phyloP scores from a whole-genome alignment of 768 basidiomycete species.

The Auricularia auricula-judae region DNA sequence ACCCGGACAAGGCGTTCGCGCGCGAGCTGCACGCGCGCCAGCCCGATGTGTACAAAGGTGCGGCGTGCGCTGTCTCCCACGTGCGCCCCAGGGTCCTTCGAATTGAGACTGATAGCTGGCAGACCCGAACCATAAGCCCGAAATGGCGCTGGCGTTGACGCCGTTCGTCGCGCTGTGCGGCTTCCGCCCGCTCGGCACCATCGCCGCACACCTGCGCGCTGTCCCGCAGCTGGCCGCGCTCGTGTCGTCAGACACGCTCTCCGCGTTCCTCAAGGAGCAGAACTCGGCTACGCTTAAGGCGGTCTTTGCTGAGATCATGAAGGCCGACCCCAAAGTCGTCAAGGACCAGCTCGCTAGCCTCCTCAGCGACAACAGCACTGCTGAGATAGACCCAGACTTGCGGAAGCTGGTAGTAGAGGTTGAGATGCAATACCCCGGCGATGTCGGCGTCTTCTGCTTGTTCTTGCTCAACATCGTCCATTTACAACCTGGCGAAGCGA shows the following conservation, averaged over 20 bases:
- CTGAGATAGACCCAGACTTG: conserved; percentile 29
- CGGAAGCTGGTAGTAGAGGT: conserved; percentile 48
- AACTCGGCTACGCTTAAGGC: conserved; percentile 52
- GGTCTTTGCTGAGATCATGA: conserved; percentile 81
- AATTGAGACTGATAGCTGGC: conserved; percentile 26
- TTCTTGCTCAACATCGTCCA: conserved; percentile 82
- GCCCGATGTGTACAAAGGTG: conserved; percentile 88
- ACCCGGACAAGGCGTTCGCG: conserved; percentile 80
- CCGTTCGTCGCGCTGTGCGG: conserved; percentile 87
- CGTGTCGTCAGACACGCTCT: conserved; percentile 44
- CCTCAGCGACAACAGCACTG: conserved; percentile 47
- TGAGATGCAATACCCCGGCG: conserved; percentile 70
- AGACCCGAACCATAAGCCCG: conserved; percentile 96
- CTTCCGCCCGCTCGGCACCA: conserved; percentile 70
- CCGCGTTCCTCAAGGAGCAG: conserved; percentile 40
- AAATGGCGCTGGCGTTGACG: conserved; percentile 96
- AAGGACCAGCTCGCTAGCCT: conserved; percentile 45
- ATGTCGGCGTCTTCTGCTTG: conserved; percentile 87
- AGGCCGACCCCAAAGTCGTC: conserved; percentile 44
- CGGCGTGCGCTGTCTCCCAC: conserved; percentile 10
- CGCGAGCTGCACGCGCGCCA: conserved; percentile 52
- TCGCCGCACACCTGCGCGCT: conserved; percentile 51
- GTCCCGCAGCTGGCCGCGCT: conserved; percentile 72
- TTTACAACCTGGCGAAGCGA: conserved; percentile 75
- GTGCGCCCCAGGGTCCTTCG: neutral